Evolutionary conservation across 345 rosid genomes (phyloP), one percentile per base, ranked within the genome.

Genomic region (Microthlaspi erraticum): DNA sequence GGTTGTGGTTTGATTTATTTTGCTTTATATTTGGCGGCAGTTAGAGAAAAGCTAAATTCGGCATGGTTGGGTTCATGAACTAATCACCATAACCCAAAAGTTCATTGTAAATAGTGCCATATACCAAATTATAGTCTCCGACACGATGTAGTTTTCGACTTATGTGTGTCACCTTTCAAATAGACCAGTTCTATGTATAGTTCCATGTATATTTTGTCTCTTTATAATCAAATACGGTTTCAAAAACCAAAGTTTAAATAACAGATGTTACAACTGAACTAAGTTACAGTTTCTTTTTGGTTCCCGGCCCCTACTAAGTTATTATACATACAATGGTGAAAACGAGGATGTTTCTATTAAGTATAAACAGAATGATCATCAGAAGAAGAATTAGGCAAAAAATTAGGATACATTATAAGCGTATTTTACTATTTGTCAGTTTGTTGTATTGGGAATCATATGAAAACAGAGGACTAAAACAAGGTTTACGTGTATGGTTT

Each of bases 21-120:
- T 60, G 43, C 63, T 55, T 44, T 60, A 26, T n/a, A 75, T 61
- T 68, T 46, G 79, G 73, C 70, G 58, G 70, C 74, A 8, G 78
- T 74, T 74, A 68, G 43, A 36, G 44, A 60, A 68, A 67, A 67
- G 64, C 62, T 59, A 51, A 66, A 53, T 60, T 74, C 23, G 73
- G 78, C 68, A 67, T 60, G 26, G 73, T 67, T 74, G 23, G 78
- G 73, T 74, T 67, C 78, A 67, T 67, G 78, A 52, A 68, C 78
- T 74, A 50, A 59, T 66, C 72, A 49, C 42, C 23, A 60, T 58
- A 58, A 66, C 48, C 59, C 64, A 49, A 64, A 64, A 46, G 36
- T 56, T 45, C 50, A 37, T 17, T 56, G 44, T 56, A 65, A 65
- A 66, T 66, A 17, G 77, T 49, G 41, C 41, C 72, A 73, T 65